These are phyloP conservation scores for Sclerotinia glacialis DNA, from an alignment of 2,329 filamentous ascomycete species.

Conservation along the genomic window DNA sequence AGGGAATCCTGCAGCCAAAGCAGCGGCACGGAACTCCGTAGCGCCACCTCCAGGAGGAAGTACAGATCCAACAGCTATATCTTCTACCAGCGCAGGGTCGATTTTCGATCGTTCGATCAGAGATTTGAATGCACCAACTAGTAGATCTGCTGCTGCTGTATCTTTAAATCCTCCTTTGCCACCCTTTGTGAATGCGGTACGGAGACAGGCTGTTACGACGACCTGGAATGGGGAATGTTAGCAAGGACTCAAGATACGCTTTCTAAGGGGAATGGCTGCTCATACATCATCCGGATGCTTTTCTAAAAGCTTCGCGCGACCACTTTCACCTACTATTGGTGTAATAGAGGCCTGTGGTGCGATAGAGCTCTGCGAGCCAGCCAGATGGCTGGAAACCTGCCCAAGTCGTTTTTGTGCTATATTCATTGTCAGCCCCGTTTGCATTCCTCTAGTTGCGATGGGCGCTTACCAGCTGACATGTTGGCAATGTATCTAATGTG, in stretches of 20 bases:
- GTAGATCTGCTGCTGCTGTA: constrained; percentile 79
- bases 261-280: neutral
- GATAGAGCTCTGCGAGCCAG: constrained; percentile 41
- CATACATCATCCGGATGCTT: constrained; percentile 66
- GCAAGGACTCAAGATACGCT: constrained; percentile 17
- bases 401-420: constrained; percentile 40
- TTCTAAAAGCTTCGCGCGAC: constrained; percentile 49
- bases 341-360: constrained; percentile 20
- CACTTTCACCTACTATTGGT: constrained; percentile 28
- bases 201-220: constrained; percentile 88
- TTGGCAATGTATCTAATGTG: neutral
- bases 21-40: constrained; percentile 93
- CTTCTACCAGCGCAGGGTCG: constrained; percentile 83
- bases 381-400: constrained; percentile 61
- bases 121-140: constrained; percentile 77
- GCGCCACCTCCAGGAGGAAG: constrained; percentile 90
- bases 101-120: constrained; percentile 83
- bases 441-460: constrained; percentile 6
- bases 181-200: constrained; percentile 88
- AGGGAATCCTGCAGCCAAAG: constrained; percentile 86
- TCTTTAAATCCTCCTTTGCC: constrained; percentile 96
- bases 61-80: constrained; percentile 88
- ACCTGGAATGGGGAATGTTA: constrained; percentile 50
- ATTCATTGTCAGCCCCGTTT: constrained; percentile 28
- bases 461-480: constrained; percentile 36